Evolutionary conservation across 2,329 filamentous ascomycete species (phyloP).

Genomic region (Fusarium caatingaense): DNA sequence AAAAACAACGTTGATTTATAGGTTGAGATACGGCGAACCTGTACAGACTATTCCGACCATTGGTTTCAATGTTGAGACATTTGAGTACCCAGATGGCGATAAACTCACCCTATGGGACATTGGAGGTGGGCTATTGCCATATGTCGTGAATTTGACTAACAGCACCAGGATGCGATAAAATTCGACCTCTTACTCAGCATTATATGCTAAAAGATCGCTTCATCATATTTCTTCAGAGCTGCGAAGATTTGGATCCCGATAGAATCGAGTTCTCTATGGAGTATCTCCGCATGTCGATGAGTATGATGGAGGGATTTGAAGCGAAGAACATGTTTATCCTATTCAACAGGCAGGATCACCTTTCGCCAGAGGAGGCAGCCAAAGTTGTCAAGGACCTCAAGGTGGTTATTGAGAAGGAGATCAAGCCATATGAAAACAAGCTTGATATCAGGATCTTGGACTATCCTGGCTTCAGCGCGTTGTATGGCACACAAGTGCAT

Average conservation of each 20-base stretch:
- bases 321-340: constrained; percentile 46
- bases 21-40: constrained; percentile 89
- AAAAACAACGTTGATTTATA: constrained; percentile 82
- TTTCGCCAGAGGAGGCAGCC: constrained; percentile 29
- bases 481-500: constrained; percentile 20
- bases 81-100: constrained; percentile 50
- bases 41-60: constrained; percentile 96
- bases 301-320: constrained; percentile 34
- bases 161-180: constrained; percentile 43
- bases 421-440: constrained; percentile 9
- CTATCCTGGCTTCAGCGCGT: constrained; percentile 41
- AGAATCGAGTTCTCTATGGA: constrained; percentile 45
- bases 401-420: constrained; percentile 26
- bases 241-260: constrained; percentile 37
- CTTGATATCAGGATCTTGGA: constrained; percentile 39
- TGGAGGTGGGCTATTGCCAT: constrained; percentile 37
- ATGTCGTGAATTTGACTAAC: neutral
- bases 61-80: constrained; percentile 92
- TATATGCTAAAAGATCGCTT: constrained; percentile 45
- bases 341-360: constrained; percentile 50
- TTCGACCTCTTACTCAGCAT: constrained; percentile 44
- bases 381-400: constrained; percentile 28
- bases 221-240: constrained; percentile 48
- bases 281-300: constrained; percentile 41
- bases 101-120: constrained; percentile 47